Evolutionary conservation across 1,139 yeast genomes (phyloP), one percentile per base, ranked within the genome.

Genomic region (Wickerhamomyces sp.): DNA sequence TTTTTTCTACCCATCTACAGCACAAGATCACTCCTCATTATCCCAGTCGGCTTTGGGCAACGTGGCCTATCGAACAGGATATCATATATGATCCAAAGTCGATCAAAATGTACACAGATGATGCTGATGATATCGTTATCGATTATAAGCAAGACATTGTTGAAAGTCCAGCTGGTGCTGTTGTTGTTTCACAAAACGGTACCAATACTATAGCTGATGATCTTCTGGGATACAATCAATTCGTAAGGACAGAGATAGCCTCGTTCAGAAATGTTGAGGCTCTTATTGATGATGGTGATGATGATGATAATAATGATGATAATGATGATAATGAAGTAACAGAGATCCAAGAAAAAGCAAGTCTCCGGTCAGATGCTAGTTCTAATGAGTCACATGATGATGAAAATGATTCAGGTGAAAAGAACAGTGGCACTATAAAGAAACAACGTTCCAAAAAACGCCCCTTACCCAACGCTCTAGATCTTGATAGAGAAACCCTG

Each of bases 1-100:
- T 79, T 7, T 78, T 76, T 51, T 66, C 76, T 12, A 44, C 73
- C 0, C 60, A 65, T 36, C 57, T 78, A 21, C 51, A 73, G 3
- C 72, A 65, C 35, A 53, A 61, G 17, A 48, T 64, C n/a, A 62
- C 70, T 39, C 69, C 70, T 0, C 22, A 34, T 10, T 63, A 64
- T 40, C 81, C 81, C 2, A 35, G 43, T 2, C 38, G 46, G 5
- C 38, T 42, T 3, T 76, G 80, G 73, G 40, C 70, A 2, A 46
- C 60, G 1, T 78, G 55, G 55, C 55, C 55, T 1, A 6, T 39
- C 21, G 10, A 24, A 4, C 5, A 20, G 1, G 41, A 32, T 3
- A 15, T 22, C 2, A 46, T 41, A 0, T 49, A 47, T 7, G 39
- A 28, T 12, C 48, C 50, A 3, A 13, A 20, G 17, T 20, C 20